Percentiles rank a stretch among this genome's conserved stretches.
These are phyloP conservation scores for Gnomoniopsis sp. DNA, from an alignment of 2,329 filamentous ascomycete species.

Conservation along the genomic window DNA sequence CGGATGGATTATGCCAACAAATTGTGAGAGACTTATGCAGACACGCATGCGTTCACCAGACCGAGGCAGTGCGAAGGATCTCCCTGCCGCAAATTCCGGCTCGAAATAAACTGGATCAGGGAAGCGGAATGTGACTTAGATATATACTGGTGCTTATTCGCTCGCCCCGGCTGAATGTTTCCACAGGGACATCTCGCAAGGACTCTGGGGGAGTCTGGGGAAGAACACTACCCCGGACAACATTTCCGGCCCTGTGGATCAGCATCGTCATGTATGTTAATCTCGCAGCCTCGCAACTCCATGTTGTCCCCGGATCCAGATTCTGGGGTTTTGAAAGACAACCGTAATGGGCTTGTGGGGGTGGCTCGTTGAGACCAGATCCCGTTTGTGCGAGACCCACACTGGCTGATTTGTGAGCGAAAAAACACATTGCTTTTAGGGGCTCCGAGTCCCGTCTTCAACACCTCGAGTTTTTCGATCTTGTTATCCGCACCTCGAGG, in stretches of 20 bases:
- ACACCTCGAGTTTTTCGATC: neutral
- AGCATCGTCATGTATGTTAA: neutral
- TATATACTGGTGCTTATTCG: constrained; percentile 2
- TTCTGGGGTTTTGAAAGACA: neutral
- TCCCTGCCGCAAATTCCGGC: neutral
- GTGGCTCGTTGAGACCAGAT: neutral
- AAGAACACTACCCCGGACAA: neutral
- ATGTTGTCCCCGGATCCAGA: neutral
- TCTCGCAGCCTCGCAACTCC: neutral
- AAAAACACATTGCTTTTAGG: neutral
- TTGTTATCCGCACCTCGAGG: neutral
- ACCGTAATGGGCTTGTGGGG: neutral
- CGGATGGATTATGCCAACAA: neutral
- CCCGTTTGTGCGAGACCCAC: neutral
- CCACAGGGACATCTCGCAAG: neutral
- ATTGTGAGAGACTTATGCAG: neutral
- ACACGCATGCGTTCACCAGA: too few species aligned
- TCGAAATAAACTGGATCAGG: neutral
- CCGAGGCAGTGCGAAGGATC: too few species aligned
- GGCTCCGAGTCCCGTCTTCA: neutral
- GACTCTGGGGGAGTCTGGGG: neutral
- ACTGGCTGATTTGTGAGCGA: neutral
- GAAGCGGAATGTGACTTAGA: neutral
- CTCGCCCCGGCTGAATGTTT: neutral
- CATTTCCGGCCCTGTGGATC: neutral